Percentiles rank a stretch among this genome's conserved stretches.
Conservation (phyloP, 2,329 filamentous ascomycete species). For the Sporothrix brasiliensis region DNA sequence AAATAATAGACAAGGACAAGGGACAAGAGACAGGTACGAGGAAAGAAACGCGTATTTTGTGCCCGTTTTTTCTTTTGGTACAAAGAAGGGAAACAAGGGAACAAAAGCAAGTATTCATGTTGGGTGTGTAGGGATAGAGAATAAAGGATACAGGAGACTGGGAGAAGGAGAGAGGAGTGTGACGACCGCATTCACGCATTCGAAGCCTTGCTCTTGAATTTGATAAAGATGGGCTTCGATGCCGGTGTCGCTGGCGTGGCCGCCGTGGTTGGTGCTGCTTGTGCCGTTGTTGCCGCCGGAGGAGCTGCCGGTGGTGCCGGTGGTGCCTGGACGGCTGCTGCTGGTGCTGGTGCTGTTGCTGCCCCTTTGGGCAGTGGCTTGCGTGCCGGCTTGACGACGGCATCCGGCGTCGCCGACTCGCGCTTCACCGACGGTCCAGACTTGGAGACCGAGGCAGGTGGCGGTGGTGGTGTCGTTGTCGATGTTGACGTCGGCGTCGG, state of each 20-base stretch:
- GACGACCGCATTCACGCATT: background rate
- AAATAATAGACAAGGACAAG: background rate
- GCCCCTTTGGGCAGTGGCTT: conserved; percentile 35
- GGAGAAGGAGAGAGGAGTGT: background rate
- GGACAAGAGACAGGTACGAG: background rate
- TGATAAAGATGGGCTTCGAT: conserved; percentile 35
- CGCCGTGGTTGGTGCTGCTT: background rate
- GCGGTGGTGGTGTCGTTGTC: background rate
- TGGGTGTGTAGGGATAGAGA: no score
- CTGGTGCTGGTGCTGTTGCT: conserved; percentile 2
- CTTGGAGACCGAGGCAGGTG: conserved; percentile 10
- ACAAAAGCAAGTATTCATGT: background rate
- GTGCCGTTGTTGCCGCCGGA: background rate
- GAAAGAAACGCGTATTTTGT: background rate
- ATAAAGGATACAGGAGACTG: no score
- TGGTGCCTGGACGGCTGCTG: background rate
- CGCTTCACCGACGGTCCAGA: conserved; percentile 17
- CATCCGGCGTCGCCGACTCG: conserved; percentile 14
- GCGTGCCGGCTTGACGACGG: conserved; percentile 28
- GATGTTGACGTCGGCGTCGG: conserved; percentile 8
- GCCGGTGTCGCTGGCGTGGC: conserved; percentile 21
- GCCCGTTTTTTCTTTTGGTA: background rate
- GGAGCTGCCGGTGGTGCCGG: background rate
- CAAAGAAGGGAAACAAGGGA: conserved; percentile 17
- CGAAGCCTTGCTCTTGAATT: conserved; percentile 36